These are phyloP conservation scores for Hemerocallis citrina DNA, from an alignment of 106 monocot species.

Conservation along the genomic window DNA sequence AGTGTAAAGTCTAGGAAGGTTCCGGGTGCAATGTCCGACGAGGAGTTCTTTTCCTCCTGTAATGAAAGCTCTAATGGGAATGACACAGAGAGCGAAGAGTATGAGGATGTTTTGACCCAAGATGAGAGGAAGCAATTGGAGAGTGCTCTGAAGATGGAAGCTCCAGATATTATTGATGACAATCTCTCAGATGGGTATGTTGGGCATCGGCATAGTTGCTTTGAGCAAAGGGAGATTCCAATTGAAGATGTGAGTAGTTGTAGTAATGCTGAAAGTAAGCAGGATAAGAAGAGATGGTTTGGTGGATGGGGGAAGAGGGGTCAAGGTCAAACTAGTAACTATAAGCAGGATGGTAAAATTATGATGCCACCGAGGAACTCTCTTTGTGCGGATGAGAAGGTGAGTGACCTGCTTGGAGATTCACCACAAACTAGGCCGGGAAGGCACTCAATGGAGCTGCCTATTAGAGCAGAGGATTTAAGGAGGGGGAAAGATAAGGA, in stretches of 20 bases:
- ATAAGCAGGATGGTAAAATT: conserved; percentile 16
- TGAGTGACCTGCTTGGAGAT: conserved; percentile 59
- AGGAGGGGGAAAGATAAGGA: conserved; percentile 25
- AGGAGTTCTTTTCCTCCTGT: conserved; percentile 65
- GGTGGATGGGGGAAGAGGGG: conserved; percentile 66
- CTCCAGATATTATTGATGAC: conserved; percentile 20
- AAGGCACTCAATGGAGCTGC: conserved; percentile 56
- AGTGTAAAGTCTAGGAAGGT: conserved; percentile 87
- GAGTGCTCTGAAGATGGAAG: conserved; percentile 57
- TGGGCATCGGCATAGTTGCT: conserved; percentile 41
- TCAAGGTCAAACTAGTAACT: background rate
- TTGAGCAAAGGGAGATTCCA: conserved; percentile 44
- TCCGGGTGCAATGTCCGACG: conserved; percentile 72
- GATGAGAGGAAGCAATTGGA: conserved; percentile 78
- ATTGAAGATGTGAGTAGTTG: conserved; percentile 40
- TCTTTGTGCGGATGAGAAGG: conserved; percentile 53
- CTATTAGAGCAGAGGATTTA: conserved; percentile 21
- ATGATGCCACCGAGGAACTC: conserved; percentile 56
- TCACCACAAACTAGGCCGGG: conserved; percentile 61
- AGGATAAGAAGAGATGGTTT: conserved; percentile 77
- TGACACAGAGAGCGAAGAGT: conserved; percentile 60
- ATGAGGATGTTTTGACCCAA: conserved; percentile 73
- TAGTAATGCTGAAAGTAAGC: conserved; percentile 28
- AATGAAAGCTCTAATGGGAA: conserved; percentile 19
- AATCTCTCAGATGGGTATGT: conserved; percentile 20